These are phyloP conservation scores for Amphirosellinia nigrospora DNA, from an alignment of 495 filamentous ascomycete genomes.

Conservation along the genomic window DNA sequence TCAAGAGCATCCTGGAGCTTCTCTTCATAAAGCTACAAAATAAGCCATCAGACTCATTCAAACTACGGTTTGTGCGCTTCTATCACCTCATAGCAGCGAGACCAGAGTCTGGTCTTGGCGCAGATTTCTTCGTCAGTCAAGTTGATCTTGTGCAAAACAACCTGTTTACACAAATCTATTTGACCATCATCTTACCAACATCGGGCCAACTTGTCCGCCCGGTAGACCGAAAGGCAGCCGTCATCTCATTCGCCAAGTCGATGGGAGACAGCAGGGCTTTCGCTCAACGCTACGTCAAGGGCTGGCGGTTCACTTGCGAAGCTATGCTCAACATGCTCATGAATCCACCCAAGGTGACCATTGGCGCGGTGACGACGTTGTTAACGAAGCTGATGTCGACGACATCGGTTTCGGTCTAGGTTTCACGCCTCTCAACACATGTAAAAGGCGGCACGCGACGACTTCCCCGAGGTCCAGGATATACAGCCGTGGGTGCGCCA, in stretches of 20 bases:
- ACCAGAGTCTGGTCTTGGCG: conserved; percentile 75
- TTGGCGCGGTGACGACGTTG: conserved; percentile 70
- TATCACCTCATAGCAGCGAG: conserved; percentile 87
- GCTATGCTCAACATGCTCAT: conserved; percentile 85
- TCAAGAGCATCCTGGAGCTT: conserved; percentile 76
- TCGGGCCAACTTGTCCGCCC: conserved; percentile 87
- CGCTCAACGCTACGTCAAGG: conserved; percentile 74
- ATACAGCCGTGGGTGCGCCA: conserved; percentile 79
- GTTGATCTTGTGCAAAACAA: conserved; percentile 80
- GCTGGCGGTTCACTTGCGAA: conserved; percentile 87
- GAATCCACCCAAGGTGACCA: conserved; percentile 76
- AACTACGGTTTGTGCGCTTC: conserved; percentile 83
- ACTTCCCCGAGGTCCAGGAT: conserved; percentile 81
- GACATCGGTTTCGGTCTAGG: conserved; percentile 93
- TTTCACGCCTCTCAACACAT: conserved; percentile 90
- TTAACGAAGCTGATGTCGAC: conserved; percentile 86
- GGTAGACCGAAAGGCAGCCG: conserved; percentile 89
- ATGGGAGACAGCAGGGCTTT: conserved; percentile 83
- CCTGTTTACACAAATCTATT: conserved; percentile 84
- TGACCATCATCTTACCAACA: conserved; percentile 81
- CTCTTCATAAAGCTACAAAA: conserved; percentile 82
- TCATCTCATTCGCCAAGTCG: conserved; percentile 89
- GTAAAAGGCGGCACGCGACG: conserved; percentile 71
- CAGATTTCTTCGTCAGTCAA: conserved; percentile 85
- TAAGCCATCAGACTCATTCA: conserved; percentile 77